Conservation (phyloP, 2,329 filamentous ascomycete species). For the Fusarium globosum region DNA sequence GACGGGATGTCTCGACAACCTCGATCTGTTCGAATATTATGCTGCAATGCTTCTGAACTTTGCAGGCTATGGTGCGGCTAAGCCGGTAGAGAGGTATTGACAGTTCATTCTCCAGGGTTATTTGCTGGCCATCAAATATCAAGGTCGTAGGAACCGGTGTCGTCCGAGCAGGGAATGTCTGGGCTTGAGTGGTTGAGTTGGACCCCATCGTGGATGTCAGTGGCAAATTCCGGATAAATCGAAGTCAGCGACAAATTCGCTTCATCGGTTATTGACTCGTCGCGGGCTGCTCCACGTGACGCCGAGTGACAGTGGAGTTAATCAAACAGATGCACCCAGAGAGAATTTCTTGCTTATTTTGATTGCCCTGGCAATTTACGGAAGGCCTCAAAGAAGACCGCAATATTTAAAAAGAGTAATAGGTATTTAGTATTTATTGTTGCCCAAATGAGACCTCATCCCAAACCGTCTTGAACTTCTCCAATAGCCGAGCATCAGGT, state of each 20-base stretch:
- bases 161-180: background rate
- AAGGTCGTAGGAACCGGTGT: background rate
- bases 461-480: conserved; percentile 9
- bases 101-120: background rate
- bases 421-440: no score
- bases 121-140: conserved; percentile 13
- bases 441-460: background rate
- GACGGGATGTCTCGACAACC: background rate
- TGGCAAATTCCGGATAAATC: background rate
- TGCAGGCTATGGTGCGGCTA: conserved; percentile 3
- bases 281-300: conserved; percentile 2
- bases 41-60: conserved; percentile 7
- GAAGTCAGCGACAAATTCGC: background rate
- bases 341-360: fast-evolving
- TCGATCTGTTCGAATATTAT: conserved; percentile 26
- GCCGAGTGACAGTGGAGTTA: background rate
- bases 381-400: fast-evolving
- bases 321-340: background rate
- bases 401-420: no score
- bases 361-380: background rate
- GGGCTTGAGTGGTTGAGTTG: background rate
- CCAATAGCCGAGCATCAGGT: background rate
- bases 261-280: background rate
- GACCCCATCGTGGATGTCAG: background rate
- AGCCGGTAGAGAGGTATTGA: conserved; percentile 23